These are phyloP conservation scores for Epichloe sylvatica DNA, from an alignment of 2,329 filamentous ascomycete species.

Conservation along the genomic window DNA sequence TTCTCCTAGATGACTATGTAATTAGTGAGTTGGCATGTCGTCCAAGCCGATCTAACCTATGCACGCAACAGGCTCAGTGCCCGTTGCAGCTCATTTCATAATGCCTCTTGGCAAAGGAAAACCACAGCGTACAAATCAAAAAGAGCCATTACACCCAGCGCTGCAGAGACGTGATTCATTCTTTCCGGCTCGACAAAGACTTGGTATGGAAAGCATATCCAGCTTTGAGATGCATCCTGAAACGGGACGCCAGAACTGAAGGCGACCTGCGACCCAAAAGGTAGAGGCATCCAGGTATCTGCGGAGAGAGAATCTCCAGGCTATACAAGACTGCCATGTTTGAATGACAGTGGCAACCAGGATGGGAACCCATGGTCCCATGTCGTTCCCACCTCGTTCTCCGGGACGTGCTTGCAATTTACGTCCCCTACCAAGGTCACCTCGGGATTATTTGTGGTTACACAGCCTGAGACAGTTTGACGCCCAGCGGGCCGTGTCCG, in stretches of 20 bases:
- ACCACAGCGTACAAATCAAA: conserved; percentile 9
- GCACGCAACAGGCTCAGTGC: conserved; percentile 1
- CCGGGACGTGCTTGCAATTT: background rate
- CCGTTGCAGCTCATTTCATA: conserved; percentile 11
- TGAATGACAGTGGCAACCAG: conserved; percentile 14
- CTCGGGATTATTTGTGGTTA: background rate
- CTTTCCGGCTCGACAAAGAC: conserved; percentile 7
- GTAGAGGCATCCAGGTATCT: conserved; percentile 1
- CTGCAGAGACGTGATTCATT: conserved; percentile 16
- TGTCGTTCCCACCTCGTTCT: background rate
- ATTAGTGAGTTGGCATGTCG: too few relatives aligned
- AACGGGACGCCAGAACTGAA: conserved; percentile 14
- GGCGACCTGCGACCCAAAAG: conserved; percentile 15
- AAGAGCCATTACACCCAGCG: conserved; percentile 9
- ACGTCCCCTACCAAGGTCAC: background rate
- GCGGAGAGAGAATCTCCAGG: too few relatives aligned
- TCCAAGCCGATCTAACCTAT: background rate
- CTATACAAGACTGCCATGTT: conserved; percentile 17
- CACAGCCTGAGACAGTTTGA: conserved; percentile 1
- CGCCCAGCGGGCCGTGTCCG: too few relatives aligned
- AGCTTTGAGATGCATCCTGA: conserved; percentile 14
- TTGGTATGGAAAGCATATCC: conserved; percentile 14
- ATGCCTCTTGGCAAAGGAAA: conserved; percentile 11
- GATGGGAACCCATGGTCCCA: conserved; percentile 12
- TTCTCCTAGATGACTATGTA: too few relatives aligned